Conservation (phyloP, 148 eudicot genomes). For the Fagopyrum homotropicum region DNA sequence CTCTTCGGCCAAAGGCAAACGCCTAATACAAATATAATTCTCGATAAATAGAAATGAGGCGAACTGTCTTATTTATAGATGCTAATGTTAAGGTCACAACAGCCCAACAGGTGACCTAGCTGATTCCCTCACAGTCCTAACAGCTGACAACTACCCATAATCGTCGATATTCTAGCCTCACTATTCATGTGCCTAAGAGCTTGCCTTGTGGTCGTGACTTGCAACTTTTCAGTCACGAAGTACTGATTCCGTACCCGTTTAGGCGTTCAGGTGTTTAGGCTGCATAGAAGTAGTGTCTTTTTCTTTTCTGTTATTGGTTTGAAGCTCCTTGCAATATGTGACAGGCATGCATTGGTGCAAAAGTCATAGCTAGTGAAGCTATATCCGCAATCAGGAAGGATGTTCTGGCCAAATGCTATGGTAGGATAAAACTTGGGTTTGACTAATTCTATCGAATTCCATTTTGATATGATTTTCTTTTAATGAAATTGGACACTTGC, state of each 20-base stretch:
- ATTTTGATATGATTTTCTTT: not conserved
- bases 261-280: not conserved
- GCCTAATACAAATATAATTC: no score
- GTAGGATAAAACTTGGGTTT: constrained; percentile 28
- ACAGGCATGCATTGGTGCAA: constrained; percentile 95
- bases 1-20: no score
- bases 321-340: constrained; percentile 6
- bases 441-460: not conserved
- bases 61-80: no score
- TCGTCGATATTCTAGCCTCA: no score
- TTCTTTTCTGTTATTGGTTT: not conserved
- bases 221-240: not conserved
- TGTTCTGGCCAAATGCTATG: constrained; percentile 95
- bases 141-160: no score
- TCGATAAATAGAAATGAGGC: no score
- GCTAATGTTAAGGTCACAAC: no score
- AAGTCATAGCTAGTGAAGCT: constrained; percentile 96
- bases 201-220: not conserved
- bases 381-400: constrained; percentile 92
- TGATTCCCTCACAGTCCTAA: no score
- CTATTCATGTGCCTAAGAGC: no score
- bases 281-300: not conserved
- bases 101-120: no score
- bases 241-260: not conserved
- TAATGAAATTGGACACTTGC: not conserved